phyloP scores from a whole-genome alignment of 2,329 filamentous ascomycete species.

The Plectosphaerella sp. region DNA sequence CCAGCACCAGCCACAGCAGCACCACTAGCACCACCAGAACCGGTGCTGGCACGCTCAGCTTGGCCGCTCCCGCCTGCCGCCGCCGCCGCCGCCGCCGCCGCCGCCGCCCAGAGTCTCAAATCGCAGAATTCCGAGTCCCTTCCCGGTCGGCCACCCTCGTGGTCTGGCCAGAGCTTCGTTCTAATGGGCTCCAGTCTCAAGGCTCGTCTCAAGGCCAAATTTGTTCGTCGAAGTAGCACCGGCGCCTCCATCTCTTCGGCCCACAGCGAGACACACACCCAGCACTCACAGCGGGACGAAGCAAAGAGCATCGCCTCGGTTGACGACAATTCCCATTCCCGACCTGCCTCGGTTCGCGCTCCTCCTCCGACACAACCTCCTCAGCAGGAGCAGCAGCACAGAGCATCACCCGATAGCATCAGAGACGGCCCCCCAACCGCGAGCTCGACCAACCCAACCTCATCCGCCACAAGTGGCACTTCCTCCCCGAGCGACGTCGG shows the following conservation, averaged over 20 bases:
- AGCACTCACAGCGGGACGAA: slow-evolving; percentile 20
- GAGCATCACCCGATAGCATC: neutral
- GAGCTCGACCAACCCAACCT: neutral
- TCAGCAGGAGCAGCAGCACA: slow-evolving; percentile 4
- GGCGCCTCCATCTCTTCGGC: slow-evolving; percentile 30
- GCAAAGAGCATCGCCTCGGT: slow-evolving; percentile 9
- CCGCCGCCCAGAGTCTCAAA: too few relatives aligned
- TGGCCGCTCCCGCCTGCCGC: too few relatives aligned
- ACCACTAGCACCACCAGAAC: too few relatives aligned
- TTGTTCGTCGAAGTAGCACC: slow-evolving; percentile 37
- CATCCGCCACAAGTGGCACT: too few relatives aligned
- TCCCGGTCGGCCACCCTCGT: neutral
- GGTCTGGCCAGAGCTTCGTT: slow-evolving; percentile 3
- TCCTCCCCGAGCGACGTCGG: too few relatives aligned
- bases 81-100: too few relatives aligned
- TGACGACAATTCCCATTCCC: slow-evolving; percentile 4
- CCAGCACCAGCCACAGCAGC: too few relatives aligned
- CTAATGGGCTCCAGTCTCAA: slow-evolving; percentile 39
- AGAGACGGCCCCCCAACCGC: neutral
- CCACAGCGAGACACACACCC: slow-evolving; percentile 14
- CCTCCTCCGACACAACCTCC: slow-evolving; percentile 3
- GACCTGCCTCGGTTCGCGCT: slow-evolving; percentile 7
- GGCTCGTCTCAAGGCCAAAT: slow-evolving; percentile 42
- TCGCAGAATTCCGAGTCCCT: too few relatives aligned
- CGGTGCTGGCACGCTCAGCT: too few relatives aligned